Conservation (phyloP, 345 rosid genomes). For the Capsella bursapastoris region DNA sequence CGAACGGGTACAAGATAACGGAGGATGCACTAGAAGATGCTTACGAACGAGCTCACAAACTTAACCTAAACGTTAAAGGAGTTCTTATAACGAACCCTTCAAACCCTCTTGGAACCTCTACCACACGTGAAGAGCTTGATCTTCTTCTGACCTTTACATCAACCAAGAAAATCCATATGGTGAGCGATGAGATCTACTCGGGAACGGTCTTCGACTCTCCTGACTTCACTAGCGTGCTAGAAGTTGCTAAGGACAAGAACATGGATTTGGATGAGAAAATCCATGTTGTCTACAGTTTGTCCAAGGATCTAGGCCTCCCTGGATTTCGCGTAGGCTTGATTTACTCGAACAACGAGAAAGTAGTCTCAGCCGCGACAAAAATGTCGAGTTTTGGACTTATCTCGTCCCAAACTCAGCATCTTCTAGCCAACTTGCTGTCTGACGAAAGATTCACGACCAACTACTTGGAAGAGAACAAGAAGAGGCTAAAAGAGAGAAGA, state of each 20-base stretch:
- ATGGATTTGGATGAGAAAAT: conserved; percentile 50
- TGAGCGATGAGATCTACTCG: conserved; percentile 83
- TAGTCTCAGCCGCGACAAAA: conserved; percentile 73
- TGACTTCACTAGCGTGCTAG: conserved; percentile 60
- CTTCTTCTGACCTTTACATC: conserved; percentile 57
- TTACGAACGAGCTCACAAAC: conserved; percentile 55
- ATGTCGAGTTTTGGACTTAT: conserved; percentile 94
- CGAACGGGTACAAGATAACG: conserved; percentile 62
- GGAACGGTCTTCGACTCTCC: conserved; percentile 73
- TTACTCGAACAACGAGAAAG: conserved; percentile 66
- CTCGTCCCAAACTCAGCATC: conserved; percentile 82
- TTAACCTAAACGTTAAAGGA: conserved; percentile 64
- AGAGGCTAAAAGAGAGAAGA: conserved; percentile 61
- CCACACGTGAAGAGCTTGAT: conserved; percentile 60
- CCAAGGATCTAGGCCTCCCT: conserved; percentile 88
- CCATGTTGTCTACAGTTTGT: conserved; percentile 80
- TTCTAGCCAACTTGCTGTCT: conserved; percentile 61
- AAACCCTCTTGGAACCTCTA: conserved; percentile 82
- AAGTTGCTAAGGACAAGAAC: conserved; percentile 51
- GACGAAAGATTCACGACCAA: conserved; percentile 61
- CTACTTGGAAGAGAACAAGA: conserved; percentile 62
- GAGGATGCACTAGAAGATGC: conserved; percentile 69
- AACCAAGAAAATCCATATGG: conserved; percentile 58
- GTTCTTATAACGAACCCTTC: conserved; percentile 87
- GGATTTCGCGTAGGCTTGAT: conserved; percentile 89